Base-by-base conservation (phyloP, 148 eudicot genomes). In the Nyssa sinensis region DNA sequence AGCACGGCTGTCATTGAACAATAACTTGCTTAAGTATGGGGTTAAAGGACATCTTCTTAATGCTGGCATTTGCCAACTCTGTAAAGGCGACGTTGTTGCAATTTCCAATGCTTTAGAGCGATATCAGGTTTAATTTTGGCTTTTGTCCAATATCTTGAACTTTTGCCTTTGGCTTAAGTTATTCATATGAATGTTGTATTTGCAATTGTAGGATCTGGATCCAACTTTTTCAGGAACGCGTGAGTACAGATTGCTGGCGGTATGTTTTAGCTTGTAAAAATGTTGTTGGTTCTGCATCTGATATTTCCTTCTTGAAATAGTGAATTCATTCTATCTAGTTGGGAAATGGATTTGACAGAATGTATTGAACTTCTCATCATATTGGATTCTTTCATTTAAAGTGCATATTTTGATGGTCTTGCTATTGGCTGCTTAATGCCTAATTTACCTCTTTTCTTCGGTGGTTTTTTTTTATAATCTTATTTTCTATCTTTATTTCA, bases 41-140 rank as follows among this genome's bases (percentile, higher is more conserved):
- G 94, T 84, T 60, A 88, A 81, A 80, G 92, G 94, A 53, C 92
- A 88, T 80, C 91, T 90, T 74, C 92, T 90, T 69, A 90, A 90
- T 78, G 94, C 94, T 67, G 94, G 94, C 65, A 79, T 90, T 80
- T 90, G 94, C 76, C 91, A 90, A 76, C 94, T 90, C 51, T 90
- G 90, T 62, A 90, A 84, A 79, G 86, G 82, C 28, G 94, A 90
- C 76, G 81, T 80, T 32, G 91, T 88, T 74, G 85, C 94, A 68
- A 90, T 87, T 69, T 81, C 74, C 71, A 90, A 90, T 67, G 84
- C 91, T 59, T 75, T 90, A 80, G 89, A 88, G 51, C 77, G 81
- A 81, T 86, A 90, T 75, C 85, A 88, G 94, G 94, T 90, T 57
- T n/a, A 28, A 23, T 47, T 67, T 67, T 59, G 67, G 30, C 47